A percentile compares a stretch with the other conserved stretches of the same genome.
Evolutionary conservation across 1,284 basidiomycete species (phyloP).

Genomic region (Apiotrichum montevideense): DNA sequence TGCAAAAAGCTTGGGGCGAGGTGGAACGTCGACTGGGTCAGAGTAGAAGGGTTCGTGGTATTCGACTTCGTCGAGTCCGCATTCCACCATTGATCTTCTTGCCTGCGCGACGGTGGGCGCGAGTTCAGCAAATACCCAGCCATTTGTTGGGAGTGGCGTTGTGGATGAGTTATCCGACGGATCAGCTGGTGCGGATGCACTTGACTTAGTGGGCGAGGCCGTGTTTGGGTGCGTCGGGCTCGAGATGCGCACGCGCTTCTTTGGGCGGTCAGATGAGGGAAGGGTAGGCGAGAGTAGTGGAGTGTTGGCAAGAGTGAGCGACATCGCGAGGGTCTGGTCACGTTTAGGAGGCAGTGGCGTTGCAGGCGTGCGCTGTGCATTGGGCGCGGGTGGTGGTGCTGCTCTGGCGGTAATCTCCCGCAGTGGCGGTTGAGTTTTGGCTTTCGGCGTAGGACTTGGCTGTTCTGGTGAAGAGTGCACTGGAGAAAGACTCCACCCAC

Average conservation of each 20-base stretch:
- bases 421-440: background rate
- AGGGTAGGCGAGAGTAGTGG: background rate
- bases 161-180: background rate
- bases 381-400: background rate
- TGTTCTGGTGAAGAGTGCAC: background rate
- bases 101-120: conserved; percentile 57
- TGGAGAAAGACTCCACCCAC: background rate
- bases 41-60: conserved; percentile 78
- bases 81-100: conserved; percentile 52
- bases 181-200: background rate
- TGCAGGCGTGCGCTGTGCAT: conserved; percentile 5
- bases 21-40: conserved; percentile 63
- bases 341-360: background rate
- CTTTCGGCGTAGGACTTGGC: background rate
- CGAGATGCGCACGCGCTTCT: conserved; percentile 13
- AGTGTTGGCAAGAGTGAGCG: background rate
- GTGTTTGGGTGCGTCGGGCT: background rate
- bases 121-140: conserved; percentile 53
- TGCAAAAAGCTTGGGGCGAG: conserved; percentile 66
- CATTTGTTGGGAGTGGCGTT: background rate
- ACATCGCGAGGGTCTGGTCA: background rate
- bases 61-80: conserved; percentile 57
- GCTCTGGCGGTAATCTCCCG: background rate
- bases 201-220: too few species aligned
- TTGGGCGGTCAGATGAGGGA: background rate